Conservation (phyloP, 179 eudicot genomes). For the Beta lomatogona region DNA sequence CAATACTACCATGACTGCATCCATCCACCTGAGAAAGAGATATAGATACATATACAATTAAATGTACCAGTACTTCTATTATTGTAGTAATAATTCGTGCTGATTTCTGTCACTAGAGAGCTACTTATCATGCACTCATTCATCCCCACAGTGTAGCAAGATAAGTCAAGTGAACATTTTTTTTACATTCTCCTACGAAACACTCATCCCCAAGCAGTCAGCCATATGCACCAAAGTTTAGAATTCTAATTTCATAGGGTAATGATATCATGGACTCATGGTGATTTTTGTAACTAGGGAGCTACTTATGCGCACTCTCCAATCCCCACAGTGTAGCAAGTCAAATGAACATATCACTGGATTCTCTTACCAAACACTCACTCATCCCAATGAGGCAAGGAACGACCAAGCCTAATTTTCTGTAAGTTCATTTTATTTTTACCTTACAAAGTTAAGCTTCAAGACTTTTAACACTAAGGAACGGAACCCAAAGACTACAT, state of each 20-base stretch:
- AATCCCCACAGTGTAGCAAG: not conserved
- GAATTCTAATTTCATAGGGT: no score
- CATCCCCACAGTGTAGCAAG: not conserved
- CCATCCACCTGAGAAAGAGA: constrained; percentile 72
- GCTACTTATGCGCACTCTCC: no score
- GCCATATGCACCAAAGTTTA: not conserved
- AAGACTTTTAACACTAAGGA: not conserved
- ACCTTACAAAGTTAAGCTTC: not conserved
- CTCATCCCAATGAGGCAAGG: not conserved
- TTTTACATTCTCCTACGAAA: not conserved
- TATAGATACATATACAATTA: not conserved
- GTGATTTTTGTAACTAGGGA: no score
- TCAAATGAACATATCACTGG: not conserved
- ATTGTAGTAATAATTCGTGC: not conserved
- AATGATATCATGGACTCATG: no score
- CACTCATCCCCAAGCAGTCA: not conserved
- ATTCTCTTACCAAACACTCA: not conserved
- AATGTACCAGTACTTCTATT: not conserved
- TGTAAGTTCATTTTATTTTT: not conserved
- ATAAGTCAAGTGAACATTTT: not conserved
- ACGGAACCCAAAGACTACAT: not conserved
- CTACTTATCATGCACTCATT: not conserved
- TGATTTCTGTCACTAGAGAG: not conserved
- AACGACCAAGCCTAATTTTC: not conserved
- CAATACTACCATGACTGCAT: constrained; percentile 63